Percentiles rank a stretch among this genome's conserved stretches.
These are phyloP conservation scores for Pseudopediastrum boryanum DNA, from an alignment of 139 green algal genomes.

Conservation along the genomic window DNA sequence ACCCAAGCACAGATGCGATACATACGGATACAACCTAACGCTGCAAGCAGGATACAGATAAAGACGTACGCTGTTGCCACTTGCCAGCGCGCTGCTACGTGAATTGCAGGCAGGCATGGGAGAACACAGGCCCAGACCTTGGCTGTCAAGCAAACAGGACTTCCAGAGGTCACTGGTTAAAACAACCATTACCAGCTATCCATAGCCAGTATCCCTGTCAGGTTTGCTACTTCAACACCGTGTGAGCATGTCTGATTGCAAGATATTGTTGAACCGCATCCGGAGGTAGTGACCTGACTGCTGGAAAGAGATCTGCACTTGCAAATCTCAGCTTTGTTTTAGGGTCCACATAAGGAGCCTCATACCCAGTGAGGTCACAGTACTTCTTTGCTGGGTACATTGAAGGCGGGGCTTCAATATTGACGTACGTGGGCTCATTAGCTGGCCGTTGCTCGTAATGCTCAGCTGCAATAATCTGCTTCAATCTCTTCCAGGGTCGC, in stretches of 20 bases:
- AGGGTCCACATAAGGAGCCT: slow-evolving; percentile 59
- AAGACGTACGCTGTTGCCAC: no score
- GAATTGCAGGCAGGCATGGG: no score
- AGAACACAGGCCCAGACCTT: no score
- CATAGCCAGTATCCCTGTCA: no score
- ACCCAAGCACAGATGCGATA: no score
- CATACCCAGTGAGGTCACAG: slow-evolving; percentile 65
- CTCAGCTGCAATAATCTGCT: slow-evolving; percentile 53
- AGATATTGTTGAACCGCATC: slow-evolving; percentile 46
- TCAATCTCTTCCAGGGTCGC: slow-evolving; percentile 49
- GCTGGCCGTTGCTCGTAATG: slow-evolving; percentile 46
- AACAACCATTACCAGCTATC: no score
- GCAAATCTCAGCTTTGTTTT: slow-evolving; percentile 61
- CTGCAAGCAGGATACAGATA: no score
- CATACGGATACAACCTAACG: no score
- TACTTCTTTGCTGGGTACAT: slow-evolving; percentile 71
- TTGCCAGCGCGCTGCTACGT: no score
- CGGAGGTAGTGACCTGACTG: slow-evolving; percentile 36
- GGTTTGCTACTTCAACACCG: slow-evolving; percentile 48
- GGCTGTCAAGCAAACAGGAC: no score
- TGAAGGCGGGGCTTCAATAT: slow-evolving; percentile 61
- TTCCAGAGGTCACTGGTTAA: no score
- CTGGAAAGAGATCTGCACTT: slow-evolving; percentile 40
- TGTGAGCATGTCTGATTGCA: slow-evolving; percentile 33
- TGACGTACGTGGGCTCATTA: slow-evolving; percentile 55